A percentile compares a stretch with the other conserved stretches of the same genome.
Evolutionary conservation across 208 protist genomes (phyloP).

Genomic region (Acanthamoeba culbertsoni): DNA sequence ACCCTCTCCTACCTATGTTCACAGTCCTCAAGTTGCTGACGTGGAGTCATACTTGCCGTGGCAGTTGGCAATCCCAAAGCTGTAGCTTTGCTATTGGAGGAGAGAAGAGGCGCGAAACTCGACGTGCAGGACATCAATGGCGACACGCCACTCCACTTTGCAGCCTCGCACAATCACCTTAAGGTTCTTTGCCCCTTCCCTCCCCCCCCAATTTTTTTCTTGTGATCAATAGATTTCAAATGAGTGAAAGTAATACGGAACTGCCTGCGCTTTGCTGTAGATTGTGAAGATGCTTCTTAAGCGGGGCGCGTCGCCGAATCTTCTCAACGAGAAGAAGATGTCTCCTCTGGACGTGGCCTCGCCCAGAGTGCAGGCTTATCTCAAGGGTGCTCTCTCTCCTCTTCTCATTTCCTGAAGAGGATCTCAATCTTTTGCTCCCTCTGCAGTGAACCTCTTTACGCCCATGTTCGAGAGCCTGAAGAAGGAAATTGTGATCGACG

Average conservation of each 20-base stretch:
- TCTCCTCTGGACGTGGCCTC: slow-evolving; percentile 39
- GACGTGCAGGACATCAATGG: slow-evolving; percentile 1
- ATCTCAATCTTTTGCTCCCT: not conserved
- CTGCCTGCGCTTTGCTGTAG: no score
- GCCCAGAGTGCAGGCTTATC: not conserved
- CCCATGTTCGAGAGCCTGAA: slow-evolving; percentile 55
- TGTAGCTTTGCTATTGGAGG: not conserved
- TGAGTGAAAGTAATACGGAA: not conserved
- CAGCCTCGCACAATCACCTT: slow-evolving; percentile 45
- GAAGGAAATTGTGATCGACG: not conserved
- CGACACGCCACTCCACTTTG: slow-evolving; percentile 55
- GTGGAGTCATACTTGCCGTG: not conserved
- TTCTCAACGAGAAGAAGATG: not conserved
- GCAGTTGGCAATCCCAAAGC: slow-evolving; percentile 4
- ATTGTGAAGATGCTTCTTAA: slow-evolving; percentile 37
- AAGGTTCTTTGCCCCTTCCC: not conserved
- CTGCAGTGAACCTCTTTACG: not conserved
- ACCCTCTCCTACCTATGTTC: not conserved
- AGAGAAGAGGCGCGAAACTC: not conserved
- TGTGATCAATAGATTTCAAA: no score
- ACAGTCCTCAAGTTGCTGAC: not conserved
- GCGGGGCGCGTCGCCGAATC: not conserved
- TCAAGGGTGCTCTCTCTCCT: not conserved
- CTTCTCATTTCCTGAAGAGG: not conserved
- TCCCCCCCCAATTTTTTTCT: not conserved